phyloP scores from a whole-genome alignment of 2,329 filamentous ascomycete genomes.

The Phialemoniopsis sp. region DNA sequence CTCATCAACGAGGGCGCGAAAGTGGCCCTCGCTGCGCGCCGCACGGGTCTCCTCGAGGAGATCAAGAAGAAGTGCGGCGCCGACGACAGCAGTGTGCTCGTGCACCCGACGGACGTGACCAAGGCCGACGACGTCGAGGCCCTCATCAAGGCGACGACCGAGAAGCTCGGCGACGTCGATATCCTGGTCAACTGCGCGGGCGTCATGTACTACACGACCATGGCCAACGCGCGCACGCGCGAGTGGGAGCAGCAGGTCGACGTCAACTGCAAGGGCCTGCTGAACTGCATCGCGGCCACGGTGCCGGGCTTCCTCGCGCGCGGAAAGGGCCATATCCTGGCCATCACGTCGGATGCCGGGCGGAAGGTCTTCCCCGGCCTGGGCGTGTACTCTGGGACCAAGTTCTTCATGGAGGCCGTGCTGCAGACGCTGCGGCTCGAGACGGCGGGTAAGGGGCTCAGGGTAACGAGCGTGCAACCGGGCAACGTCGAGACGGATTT shows the following conservation, averaged over 20 bases:
- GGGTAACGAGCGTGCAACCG: slow-evolving; percentile 72
- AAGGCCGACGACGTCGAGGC: slow-evolving; percentile 60
- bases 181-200: slow-evolving; percentile 78
- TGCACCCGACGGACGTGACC: slow-evolving; percentile 70
- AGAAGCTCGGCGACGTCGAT: slow-evolving; percentile 67
- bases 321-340: slow-evolving; percentile 68
- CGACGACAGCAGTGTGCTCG: slow-evolving; percentile 61
- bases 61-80: slow-evolving; percentile 57
- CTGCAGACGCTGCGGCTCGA: slow-evolving; percentile 72
- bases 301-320: slow-evolving; percentile 70
- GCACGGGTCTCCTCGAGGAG: slow-evolving; percentile 62
- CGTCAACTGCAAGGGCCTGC: slow-evolving; percentile 80
- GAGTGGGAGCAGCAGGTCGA: slow-evolving; percentile 82
- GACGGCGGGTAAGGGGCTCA: slow-evolving; percentile 68
- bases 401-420: slow-evolving; percentile 82
- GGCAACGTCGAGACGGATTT: slow-evolving; percentile 74
- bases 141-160: slow-evolving; percentile 54
- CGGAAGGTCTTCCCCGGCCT: slow-evolving; percentile 78
- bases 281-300: slow-evolving; percentile 66
- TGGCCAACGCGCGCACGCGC: slow-evolving; percentile 69
- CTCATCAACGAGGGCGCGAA: slow-evolving; percentile 69
- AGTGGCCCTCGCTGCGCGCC: slow-evolving; percentile 68
- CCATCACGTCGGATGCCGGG: slow-evolving; percentile 78
- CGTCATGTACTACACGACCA: slow-evolving; percentile 88
- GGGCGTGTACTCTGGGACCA: slow-evolving; percentile 77